Evolutionary conservation across 2,329 filamentous ascomycete genomes (phyloP).

Genomic region (Fusarium devonianum): DNA sequence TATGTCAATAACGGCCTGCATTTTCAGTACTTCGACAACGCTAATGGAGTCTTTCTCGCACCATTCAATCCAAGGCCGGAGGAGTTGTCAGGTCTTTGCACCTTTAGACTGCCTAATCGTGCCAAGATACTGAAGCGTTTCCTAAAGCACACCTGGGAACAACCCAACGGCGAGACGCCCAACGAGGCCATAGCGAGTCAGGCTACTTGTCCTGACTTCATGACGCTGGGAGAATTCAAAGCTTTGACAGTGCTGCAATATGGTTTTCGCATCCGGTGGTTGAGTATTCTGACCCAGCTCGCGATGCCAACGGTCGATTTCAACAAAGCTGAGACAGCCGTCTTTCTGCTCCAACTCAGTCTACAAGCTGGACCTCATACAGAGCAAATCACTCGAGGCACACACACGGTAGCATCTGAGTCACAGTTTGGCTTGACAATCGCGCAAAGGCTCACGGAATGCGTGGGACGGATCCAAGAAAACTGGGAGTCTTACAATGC

Average conservation of each 20-base stretch:
- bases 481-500: constrained; percentile 38
- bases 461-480: constrained; percentile 14
- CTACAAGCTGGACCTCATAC: constrained; percentile 27
- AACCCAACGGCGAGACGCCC: constrained; percentile 36
- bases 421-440: constrained; percentile 12
- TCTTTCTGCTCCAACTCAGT: constrained; percentile 33
- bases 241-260: constrained; percentile 36
- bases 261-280: constrained; percentile 32
- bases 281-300: constrained; percentile 33
- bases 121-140: constrained; percentile 22
- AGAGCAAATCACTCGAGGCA: neutral
- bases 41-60: too few species aligned
- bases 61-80: too few species aligned
- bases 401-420: constrained; percentile 12
- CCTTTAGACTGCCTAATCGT: constrained; percentile 19
- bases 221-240: constrained; percentile 63
- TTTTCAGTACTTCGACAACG: constrained; percentile 33
- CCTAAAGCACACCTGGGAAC: constrained; percentile 4
- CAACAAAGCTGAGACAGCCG: constrained; percentile 31
- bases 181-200: constrained; percentile 63
- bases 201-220: constrained; percentile 52
- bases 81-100: constrained; percentile 21
- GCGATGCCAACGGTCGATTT: constrained; percentile 35
- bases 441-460: neutral
- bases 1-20: constrained; percentile 37